These are phyloP conservation scores for Haplosporangium sp. DNA, from an alignment of 371 early-diverging fungal species.

Conservation along the genomic window DNA sequence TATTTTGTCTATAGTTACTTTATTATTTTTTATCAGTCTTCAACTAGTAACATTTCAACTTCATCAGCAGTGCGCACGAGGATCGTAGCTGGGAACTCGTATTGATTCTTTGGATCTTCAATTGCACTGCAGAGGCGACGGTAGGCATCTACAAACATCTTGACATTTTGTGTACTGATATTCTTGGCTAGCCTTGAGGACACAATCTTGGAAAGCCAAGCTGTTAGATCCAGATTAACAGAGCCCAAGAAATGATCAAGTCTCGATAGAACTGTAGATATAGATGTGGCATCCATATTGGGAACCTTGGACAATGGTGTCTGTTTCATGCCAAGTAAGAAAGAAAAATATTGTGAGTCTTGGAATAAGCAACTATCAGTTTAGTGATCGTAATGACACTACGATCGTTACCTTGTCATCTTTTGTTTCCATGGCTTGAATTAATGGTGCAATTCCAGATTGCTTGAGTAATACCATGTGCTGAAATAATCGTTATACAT, in stretches of 20 bases:
- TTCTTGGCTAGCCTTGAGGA: conserved; percentile 52
- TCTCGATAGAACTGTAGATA: conserved; percentile 67
- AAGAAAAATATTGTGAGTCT: not conserved
- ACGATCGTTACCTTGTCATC: conserved; percentile 43
- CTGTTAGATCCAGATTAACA: conserved; percentile 50
- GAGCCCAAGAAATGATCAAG: conserved; percentile 76
- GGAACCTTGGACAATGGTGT: conserved; percentile 70
- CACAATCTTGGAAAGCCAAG: conserved; percentile 49
- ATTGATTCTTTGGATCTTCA: conserved; percentile 72
- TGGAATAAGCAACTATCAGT: not conserved
- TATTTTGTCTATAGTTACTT: no score
- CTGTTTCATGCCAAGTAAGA: conserved; percentile 38
- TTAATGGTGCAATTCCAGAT: conserved; percentile 56
- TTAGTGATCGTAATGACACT: no score
- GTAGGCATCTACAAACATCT: conserved; percentile 74
- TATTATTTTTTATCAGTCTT: conserved; percentile 10
- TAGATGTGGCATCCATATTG: conserved; percentile 65
- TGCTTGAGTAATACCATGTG: conserved; percentile 58
- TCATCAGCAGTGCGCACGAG: conserved; percentile 79
- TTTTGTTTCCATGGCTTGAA: conserved; percentile 58
- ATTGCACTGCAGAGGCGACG: conserved; percentile 68
- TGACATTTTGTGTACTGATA: conserved; percentile 45
- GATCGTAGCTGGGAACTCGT: conserved; percentile 73
- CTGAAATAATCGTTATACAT: conserved; percentile 22
- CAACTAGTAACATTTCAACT: conserved; percentile 68